Base-by-base conservation (phyloP, 2,329 filamentous ascomycete genomes). In the Cladosporium sp. region DNA sequence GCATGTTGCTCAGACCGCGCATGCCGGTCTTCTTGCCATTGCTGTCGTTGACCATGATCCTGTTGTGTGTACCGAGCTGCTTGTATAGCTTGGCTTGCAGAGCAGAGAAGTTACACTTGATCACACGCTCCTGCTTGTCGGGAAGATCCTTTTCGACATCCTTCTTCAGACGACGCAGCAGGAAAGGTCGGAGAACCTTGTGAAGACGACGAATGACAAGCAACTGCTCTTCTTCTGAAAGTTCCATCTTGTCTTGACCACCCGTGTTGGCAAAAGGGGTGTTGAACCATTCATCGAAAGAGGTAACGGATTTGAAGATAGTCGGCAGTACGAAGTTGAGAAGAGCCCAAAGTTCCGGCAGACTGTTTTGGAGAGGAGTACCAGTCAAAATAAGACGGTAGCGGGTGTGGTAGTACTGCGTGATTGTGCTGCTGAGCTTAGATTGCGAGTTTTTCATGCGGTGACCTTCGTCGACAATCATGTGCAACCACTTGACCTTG, bases 271-370 rank as follows among this genome's bases (percentile, higher is more conserved):
- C 93, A 68, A 98, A 98, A 0, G 93, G 93, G 20, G 93, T 98
- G 67, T 97, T 98, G 82, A 98, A 98, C 93, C 93, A 98, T 69
- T 98, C 93, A 68, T 98, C 93, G 65, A 98, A 98, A 2, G 92
- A 97, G 67, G 93, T 96, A 55, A 92, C 90, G 2, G 93, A 97
- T 69, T 98, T 98, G 84, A 98, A 98, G 59, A 98, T 98, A 60
- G 89, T 97, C 3, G 93, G 93, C 42, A 98, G 76, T 35, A 96
- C 93, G 69, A 98, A 98, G 74, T 98, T 98, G 63, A 98, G 86
- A 76, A 98, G 85, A 20, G 93, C 89, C 93, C 93, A 98, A 62
- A 98, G 74, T 67, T 98, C 93, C 3, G 90, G 84, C 35, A 98
- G 77, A 67, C 97, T 98, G 74, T 98, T 98, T 71, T 98, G 92